Base-by-base conservation (phyloP, 441 rosid species). In the Raphanus hybrid region DNA sequence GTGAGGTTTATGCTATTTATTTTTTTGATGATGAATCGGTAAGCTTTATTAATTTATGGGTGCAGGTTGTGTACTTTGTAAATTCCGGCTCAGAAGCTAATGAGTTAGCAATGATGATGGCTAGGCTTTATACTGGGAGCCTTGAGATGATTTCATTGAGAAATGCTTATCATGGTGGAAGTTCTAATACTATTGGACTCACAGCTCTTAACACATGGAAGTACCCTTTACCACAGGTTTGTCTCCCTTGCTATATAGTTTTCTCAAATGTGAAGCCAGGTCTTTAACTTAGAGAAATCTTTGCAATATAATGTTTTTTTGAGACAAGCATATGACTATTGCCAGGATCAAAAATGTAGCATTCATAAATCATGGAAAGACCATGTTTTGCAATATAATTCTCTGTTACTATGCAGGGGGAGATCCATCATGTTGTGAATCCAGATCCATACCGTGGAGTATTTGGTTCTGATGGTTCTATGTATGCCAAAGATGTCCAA, bases 131-230 rank as follows among this genome's bases (percentile, higher is more conserved):
- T 73, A 86, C 85, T 23, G 91, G 98, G 66, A 89, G 86, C 81
- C 96, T 94, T 57, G 96, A 89, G 71, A 91, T 92, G 93, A 88
- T 95, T 79, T 88, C 97, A 3, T 77, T 95, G 82, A 87, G 98
- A 83, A 95, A 93, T 86, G 91, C 97, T 35, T 95, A 93, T 87
- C 99, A 93, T 66, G 98, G 98, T 79, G 99, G 99, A 82, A 93
- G 96, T 81, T 86, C 98, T 69, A 80, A 71, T 74, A 91, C 98
- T 16, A 86, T 93, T 76, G 98, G 96, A 80, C 83, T 95, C 48
- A 93, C 97, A 27, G 95, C 98, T 27, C 75, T 93, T 14, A 90
- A 87, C 83, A 91, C 98, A 5, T 93, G 95, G 98, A 95, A 95
- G 81, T 95, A 95, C 81, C 81, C 97, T 20, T 86, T 95, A 45